Percentiles rank a stretch among this genome's conserved stretches.
phyloP scores from a whole-genome alignment of 306 rosid species.

The Fragaria vesca region DNA sequence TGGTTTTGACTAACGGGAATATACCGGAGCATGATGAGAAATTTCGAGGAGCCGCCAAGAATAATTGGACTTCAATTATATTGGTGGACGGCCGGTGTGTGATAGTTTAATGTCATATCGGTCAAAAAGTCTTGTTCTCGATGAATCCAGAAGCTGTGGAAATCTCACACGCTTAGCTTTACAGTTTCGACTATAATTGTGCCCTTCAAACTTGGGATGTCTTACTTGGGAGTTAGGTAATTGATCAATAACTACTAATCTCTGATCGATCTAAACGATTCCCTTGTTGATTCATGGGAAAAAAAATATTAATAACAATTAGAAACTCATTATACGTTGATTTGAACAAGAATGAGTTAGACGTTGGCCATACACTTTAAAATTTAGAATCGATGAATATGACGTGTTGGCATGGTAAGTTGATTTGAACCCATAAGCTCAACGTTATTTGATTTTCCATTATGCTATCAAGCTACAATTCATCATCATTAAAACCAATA shows the following conservation, averaged over 20 bases:
- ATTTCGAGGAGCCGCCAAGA: slow-evolving; percentile 4
- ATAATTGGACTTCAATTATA: background rate
- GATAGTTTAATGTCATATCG: background rate
- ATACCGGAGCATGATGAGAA: background rate
- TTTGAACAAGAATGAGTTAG: no score
- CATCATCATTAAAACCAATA: no score
- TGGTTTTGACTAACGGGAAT: background rate
- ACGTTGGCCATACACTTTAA: no score
- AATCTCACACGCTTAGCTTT: background rate
- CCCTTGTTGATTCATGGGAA: background rate
- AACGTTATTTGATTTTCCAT: no score
- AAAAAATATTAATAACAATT: background rate
- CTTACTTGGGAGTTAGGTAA: background rate
- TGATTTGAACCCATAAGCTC: no score
- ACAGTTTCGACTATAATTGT: background rate
- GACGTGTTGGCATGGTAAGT: no score
- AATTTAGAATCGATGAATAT: no score
- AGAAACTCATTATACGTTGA: background rate
- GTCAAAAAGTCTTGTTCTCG: slow-evolving; percentile 7
- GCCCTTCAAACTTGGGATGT: background rate
- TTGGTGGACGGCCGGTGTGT: background rate
- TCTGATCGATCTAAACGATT: background rate
- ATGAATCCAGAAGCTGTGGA: slow-evolving; percentile 12
- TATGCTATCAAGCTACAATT: no score
- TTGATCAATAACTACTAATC: background rate